Conservation (phyloP, 2,329 filamentous ascomycete species). For the Apiospora rasikravindrae region DNA sequence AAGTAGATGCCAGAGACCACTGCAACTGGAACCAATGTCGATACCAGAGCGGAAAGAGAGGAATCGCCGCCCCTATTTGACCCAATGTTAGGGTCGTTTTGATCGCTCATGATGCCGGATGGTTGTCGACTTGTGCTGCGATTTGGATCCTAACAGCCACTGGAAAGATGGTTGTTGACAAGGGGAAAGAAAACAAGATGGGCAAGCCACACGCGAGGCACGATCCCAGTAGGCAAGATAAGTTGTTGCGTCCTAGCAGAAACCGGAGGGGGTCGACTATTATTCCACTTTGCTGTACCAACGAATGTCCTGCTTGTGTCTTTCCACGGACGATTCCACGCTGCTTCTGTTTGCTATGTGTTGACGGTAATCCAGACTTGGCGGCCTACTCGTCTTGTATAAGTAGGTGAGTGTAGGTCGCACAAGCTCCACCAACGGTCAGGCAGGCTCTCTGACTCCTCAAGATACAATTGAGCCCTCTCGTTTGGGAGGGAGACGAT, state of each 20-base stretch:
- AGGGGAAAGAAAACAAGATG: neutral
- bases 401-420: neutral
- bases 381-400: neutral
- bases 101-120: conserved; percentile 30
- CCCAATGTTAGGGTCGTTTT: conserved; percentile 24
- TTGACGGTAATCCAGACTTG: neutral
- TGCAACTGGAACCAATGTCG: conserved; percentile 48
- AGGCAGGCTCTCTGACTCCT: neutral
- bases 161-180: neutral
- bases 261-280: neutral
- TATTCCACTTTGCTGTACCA: conserved; percentile 1
- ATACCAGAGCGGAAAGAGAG: conserved; percentile 38
- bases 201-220: conserved; percentile 2
- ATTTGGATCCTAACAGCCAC: neutral
- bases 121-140: conserved; percentile 7
- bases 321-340: neutral
- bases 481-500: conserved; percentile 10
- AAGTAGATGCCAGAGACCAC: conserved; percentile 47
- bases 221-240: neutral
- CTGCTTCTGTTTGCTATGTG: neutral
- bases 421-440: neutral
- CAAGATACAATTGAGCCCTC: neutral
- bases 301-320: neutral
- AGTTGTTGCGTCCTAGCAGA: neutral
- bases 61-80: neutral